These are phyloP conservation scores for Mucor indicus DNA, from an alignment of 371 early-diverging fungal genomes.

Conservation along the genomic window DNA sequence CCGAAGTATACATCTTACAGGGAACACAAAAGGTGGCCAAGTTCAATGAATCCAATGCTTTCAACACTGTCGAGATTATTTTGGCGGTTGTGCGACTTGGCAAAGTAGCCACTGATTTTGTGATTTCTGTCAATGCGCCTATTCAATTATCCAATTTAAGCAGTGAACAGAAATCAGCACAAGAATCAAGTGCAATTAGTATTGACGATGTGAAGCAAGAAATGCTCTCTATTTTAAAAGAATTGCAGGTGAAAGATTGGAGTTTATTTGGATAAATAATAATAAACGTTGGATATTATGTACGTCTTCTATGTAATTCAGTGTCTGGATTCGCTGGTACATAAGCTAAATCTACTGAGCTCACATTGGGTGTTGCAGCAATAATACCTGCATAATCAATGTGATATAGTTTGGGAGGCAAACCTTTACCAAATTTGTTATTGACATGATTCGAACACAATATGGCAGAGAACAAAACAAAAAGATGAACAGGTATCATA, in stretches of 20 bases:
- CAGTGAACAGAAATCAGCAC: slow-evolving; percentile 39
- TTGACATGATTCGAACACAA: slow-evolving; percentile 59
- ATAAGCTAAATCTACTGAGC: no score
- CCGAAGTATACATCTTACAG: slow-evolving; percentile 31
- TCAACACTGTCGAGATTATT: slow-evolving; percentile 63
- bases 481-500: slow-evolving; percentile 41
- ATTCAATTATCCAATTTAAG: slow-evolving; percentile 33
- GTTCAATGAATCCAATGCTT: slow-evolving; percentile 61
- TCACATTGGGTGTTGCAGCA: no score
- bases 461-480: slow-evolving; percentile 45
- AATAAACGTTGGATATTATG: no score
- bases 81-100: slow-evolving; percentile 68
- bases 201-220: slow-evolving; percentile 43
- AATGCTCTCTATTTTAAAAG: slow-evolving; percentile 39
- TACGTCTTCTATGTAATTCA: no score
- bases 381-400: no score
- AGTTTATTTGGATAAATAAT: slow-evolving; percentile 48
- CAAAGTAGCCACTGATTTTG: slow-evolving; percentile 64
- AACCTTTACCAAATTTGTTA: slow-evolving; percentile 40
- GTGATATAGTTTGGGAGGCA: slow-evolving; percentile 49
- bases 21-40: slow-evolving; percentile 72
- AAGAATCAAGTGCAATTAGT: slow-evolving; percentile 20
- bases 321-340: no score
- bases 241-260: slow-evolving; percentile 57
- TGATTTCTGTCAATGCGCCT: slow-evolving; percentile 74